Evolutionary conservation across 1,284 basidiomycete genomes (phyloP), one percentile per base, ranked within the genome.

Genomic region (Melanopsichium pennsylvanicum): DNA sequence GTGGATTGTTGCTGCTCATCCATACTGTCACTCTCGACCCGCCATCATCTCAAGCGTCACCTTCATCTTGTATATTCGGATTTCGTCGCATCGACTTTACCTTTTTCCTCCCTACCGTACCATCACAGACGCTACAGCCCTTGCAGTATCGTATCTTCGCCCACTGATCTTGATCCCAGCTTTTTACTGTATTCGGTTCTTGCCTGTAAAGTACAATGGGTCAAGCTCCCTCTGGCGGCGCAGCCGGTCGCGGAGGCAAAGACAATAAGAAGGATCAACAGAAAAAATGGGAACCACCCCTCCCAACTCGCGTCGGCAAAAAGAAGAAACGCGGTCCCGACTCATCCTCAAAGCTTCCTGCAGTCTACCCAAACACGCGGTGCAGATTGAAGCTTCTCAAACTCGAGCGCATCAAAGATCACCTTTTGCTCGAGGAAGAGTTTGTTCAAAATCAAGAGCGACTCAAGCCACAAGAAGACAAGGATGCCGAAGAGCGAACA

Each of bases 241-340:
- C 73, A 6, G 63, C 71, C 40, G 75, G 75, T n/a, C 66, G 73
- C 34, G 72, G 72, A 23, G 61, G 67, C 37, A 72, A 72, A 49
- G 69, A 72, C 60, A 63, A 66, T 60, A 70, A 76, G 47, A 91
- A 93, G 86, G 76, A 80, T 44, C 75, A 80, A 59, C 76, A 80
- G 76, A 93, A 95, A 87, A 97, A 97, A 84, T 99, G 95, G 94
- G 96, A 98, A 82, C 94, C 96, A 11, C 96, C 96, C 67, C 87
- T 97, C 46, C 95, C 96, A 11, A 97, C 96, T 31, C 90, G 93
- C 55, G 92, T 97, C 29, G 96, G 96, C 51, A 96, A 95, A 87
- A 93, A 91, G 86, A 90, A 88, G 84, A 87, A 88, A 66, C 90
- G 90, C 41, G 96, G 96, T 21, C 95, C 96, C 18, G 89, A 93